Conservation (phyloP, 768 basidiomycete genomes). For the Cystobasidium ongulense region DNA sequence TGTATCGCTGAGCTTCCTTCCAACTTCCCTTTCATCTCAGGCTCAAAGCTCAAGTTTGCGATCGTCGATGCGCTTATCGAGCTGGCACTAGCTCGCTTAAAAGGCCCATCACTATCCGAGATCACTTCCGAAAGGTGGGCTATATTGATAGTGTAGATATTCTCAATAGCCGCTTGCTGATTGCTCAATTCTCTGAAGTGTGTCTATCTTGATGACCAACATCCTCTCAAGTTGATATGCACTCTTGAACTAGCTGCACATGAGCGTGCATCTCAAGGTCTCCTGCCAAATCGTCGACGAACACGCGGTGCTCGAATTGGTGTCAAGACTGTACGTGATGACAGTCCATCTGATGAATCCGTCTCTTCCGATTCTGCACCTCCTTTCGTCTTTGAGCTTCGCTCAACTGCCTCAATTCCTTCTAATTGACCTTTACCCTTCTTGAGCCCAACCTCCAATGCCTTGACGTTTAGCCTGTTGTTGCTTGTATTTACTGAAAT, state of each 20-base stretch:
- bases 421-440: neutral
- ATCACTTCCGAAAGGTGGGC: conserved; percentile 31
- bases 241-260: conserved; percentile 30
- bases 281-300: conserved; percentile 16
- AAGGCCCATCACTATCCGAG: conserved; percentile 32
- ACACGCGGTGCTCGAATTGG: conserved; percentile 5
- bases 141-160: no score
- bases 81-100: conserved; percentile 25
- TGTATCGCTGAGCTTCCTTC: neutral
- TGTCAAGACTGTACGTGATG: conserved; percentile 13
- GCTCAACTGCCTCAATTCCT: neutral
- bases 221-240: conserved; percentile 32
- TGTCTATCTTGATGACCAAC: conserved; percentile 28
- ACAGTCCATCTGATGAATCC: neutral
- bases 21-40: neutral
- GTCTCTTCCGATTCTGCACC: neutral
- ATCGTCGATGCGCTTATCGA: conserved; percentile 21
- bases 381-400: neutral
- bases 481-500: neutral
- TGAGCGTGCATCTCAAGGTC: conserved; percentile 16
- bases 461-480: neutral
- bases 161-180: neutral
- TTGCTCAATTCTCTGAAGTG: neutral
- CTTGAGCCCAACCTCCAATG: neutral
- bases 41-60: conserved; percentile 33